A percentile compares a stretch with the other conserved stretches of the same genome.
Conservation (phyloP, 352 stramenopile genomes). For the Phytophthora pisi region DNA sequence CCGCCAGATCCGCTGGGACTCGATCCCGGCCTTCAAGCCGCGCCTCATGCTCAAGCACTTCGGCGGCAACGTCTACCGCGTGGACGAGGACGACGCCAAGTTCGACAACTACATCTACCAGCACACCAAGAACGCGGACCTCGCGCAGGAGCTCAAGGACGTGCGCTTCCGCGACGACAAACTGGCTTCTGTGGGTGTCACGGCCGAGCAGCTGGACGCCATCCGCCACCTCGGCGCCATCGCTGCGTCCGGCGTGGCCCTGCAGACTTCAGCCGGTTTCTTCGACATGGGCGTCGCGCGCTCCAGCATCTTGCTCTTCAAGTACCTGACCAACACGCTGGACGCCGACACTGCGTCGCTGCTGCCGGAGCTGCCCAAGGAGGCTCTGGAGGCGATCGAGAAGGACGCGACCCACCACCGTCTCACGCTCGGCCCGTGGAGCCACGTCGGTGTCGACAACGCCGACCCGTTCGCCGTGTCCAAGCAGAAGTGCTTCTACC, state of each 20-base stretch:
- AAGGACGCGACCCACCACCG: slow-evolving; percentile 61
- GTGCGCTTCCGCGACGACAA: slow-evolving; percentile 73
- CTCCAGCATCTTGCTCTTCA: slow-evolving; percentile 75
- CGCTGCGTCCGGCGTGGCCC: slow-evolving; percentile 67
- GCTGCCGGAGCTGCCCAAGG: slow-evolving; percentile 55
- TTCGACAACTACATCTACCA: slow-evolving; percentile 68
- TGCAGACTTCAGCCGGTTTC: slow-evolving; percentile 75
- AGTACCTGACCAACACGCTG: slow-evolving; percentile 83
- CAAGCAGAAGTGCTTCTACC: slow-evolving; percentile 88
- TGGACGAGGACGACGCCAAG: slow-evolving; percentile 72
- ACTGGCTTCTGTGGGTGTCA: slow-evolving; percentile 48
- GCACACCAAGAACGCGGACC: slow-evolving; percentile 67
- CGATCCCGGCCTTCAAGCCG: slow-evolving; percentile 76
- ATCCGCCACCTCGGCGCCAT: slow-evolving; percentile 65
- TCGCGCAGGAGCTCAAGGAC: slow-evolving; percentile 52
- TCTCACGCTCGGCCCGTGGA: slow-evolving; percentile 81
- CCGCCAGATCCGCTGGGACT: slow-evolving; percentile 72
- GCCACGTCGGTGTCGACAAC: slow-evolving; percentile 84
- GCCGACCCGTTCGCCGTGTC: slow-evolving; percentile 75
- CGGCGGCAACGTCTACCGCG: slow-evolving; percentile 81
- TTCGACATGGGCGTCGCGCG: slow-evolving; percentile 80
- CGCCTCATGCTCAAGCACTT: slow-evolving; percentile 88
- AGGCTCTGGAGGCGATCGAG: slow-evolving; percentile 32
- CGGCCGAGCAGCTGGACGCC: slow-evolving; percentile 54
- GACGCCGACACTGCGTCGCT: slow-evolving; percentile 60